Evolutionary conservation across 768 basidiomycete species (phyloP).

Genomic region (Termitomyces heimii): DNA sequence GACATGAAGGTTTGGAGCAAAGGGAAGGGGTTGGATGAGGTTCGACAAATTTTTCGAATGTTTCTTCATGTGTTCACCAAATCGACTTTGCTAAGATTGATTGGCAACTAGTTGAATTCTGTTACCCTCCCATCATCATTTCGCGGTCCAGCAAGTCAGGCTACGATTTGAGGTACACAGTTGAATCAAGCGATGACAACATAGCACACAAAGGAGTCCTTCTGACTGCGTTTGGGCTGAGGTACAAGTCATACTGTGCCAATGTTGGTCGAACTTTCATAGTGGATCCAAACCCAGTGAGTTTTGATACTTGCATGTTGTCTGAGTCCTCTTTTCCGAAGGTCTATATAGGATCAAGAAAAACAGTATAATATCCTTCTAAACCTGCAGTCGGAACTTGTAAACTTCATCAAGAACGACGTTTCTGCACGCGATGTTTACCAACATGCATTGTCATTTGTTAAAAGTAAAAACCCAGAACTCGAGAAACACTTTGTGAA

Average conservation of each 20-base stretch:
- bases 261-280: slow-evolving; percentile 94
- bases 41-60: slow-evolving; percentile 29
- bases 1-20: slow-evolving; percentile 93
- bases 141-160: slow-evolving; percentile 78
- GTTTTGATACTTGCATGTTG: slow-evolving; percentile 5
- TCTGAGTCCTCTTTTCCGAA: slow-evolving; percentile 3
- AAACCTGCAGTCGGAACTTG: slow-evolving; percentile 69
- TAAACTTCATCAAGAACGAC: slow-evolving; percentile 77
- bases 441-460: slow-evolving; percentile 59
- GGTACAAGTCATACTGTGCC: slow-evolving; percentile 90
- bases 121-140: slow-evolving; percentile 93
- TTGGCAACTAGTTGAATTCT: slow-evolving; percentile 87
- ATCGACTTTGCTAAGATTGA: slow-evolving; percentile 54
- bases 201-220: slow-evolving; percentile 89
- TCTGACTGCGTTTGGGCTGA: slow-evolving; percentile 79
- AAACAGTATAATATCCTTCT: slow-evolving; percentile 76
- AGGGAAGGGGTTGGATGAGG: slow-evolving; percentile 67
- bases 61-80: background rate
- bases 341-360: slow-evolving; percentile 74
- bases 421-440: slow-evolving; percentile 76
- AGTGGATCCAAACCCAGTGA: slow-evolving; percentile 85
- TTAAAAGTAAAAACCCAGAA: slow-evolving; percentile 76
- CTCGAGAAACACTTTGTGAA: slow-evolving; percentile 84
- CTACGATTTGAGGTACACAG: slow-evolving; percentile 85
- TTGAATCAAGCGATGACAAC: slow-evolving; percentile 77